Percentiles rank a stretch among this genome's conserved stretches.
Conservation (phyloP, 768 basidiomycete species). For the Lactifluus echinatus region DNA sequence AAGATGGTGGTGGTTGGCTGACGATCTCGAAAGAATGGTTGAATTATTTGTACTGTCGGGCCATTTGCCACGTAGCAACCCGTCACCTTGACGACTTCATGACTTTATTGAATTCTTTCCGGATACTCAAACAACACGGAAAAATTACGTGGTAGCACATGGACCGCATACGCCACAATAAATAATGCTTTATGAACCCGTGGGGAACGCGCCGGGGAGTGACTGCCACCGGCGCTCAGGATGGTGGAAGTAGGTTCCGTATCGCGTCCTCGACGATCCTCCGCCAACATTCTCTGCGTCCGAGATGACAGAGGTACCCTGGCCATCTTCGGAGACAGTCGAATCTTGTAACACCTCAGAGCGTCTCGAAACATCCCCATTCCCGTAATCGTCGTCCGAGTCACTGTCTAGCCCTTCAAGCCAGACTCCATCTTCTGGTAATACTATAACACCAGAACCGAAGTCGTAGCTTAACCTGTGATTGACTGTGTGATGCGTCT, state of each 20-base stretch:
- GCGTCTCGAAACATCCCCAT: constrained; percentile 25
- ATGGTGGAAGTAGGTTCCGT: constrained; percentile 81
- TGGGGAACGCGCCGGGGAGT: constrained; percentile 52
- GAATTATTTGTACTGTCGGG: too few species aligned
- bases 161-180: background rate
- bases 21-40: background rate
- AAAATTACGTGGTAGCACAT: background rate
- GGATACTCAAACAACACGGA: background rate
- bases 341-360: constrained; percentile 35
- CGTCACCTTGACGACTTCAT: background rate
- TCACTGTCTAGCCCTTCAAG: constrained; percentile 37
- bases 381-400: constrained; percentile 37
- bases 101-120: too few species aligned
- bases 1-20: too few species aligned
- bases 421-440: constrained; percentile 63
- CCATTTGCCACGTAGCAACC: too few species aligned
- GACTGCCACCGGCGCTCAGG: constrained; percentile 57
- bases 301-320: constrained; percentile 21
- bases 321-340: constrained; percentile 20
- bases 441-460: constrained; percentile 80
- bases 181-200: background rate
- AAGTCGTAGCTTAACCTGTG: constrained; percentile 79
- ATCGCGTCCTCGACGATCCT: constrained; percentile 34
- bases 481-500: constrained; percentile 25
- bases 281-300: constrained; percentile 17